These are phyloP conservation scores for Solanum megistacrolobum DNA, from an alignment of 257 asterid species.

Conservation along the genomic window DNA sequence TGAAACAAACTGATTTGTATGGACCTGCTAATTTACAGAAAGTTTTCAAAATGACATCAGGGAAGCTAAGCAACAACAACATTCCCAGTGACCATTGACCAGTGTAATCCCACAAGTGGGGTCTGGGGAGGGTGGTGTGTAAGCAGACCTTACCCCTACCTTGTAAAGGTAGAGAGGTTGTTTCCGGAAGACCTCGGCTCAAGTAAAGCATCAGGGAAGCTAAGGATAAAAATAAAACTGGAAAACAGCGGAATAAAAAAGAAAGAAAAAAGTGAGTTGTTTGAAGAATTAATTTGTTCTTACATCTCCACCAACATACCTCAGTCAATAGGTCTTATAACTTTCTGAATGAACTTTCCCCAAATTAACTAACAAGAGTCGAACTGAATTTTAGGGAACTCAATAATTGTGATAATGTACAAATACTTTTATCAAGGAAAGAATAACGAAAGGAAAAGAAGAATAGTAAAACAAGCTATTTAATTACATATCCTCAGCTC, in stretches of 20 bases:
- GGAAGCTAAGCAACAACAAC: neutral
- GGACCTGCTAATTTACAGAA: constrained; percentile 13
- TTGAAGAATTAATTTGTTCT: neutral
- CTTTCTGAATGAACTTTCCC: neutral
- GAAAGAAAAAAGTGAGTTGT: neutral
- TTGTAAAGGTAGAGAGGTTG: neutral
- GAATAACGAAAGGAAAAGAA: neutral
- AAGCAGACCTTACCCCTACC: neutral
- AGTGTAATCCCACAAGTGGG: neutral
- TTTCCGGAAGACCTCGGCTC: neutral
- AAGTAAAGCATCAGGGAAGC: neutral
- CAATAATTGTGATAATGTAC: neutral
- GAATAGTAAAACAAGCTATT: neutral
- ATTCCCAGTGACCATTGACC: neutral
- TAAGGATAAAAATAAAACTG: neutral
- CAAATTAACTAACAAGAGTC: neutral
- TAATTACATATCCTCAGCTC: neutral
- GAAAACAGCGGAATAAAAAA: neutral
- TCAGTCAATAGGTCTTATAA: neutral
- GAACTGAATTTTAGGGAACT: neutral
- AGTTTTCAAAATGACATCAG: neutral
- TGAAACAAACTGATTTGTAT: constrained; percentile 22
- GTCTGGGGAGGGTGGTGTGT: neutral
- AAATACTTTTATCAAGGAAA: neutral
- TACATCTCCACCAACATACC: neutral